phyloP scores from a whole-genome alignment of 257 asterid species.

The Solanum sejunctum region DNA sequence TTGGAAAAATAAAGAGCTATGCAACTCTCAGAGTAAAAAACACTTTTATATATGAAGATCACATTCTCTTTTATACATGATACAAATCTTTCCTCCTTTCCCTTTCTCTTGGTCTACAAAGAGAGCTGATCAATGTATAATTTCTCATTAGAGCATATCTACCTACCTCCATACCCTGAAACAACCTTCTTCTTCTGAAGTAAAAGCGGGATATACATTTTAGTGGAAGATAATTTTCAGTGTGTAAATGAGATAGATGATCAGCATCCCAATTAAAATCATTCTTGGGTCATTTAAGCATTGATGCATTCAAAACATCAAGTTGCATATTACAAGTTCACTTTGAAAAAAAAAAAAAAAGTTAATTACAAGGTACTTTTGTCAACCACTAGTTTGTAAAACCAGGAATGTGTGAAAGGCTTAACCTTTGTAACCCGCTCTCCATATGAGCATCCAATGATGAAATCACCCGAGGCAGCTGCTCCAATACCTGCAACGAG shows the following conservation, averaged over 20 bases:
- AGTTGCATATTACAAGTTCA: not conserved
- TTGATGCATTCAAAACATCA: not conserved
- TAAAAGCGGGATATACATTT: not conserved
- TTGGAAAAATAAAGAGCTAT: not conserved
- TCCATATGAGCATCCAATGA: slow-evolving; percentile 71
- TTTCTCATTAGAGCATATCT: not conserved
- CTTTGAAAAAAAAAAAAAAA: not conserved
- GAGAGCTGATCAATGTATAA: not conserved
- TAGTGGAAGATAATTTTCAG: not conserved
- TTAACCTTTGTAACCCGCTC: slow-evolving; percentile 53
- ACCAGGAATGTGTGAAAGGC: not conserved
- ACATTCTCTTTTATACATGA: not conserved
- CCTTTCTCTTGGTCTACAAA: not conserved
- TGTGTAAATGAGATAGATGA: not conserved
- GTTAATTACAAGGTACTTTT: not conserved
- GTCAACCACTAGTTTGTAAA: not conserved
- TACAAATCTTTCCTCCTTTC: not conserved
- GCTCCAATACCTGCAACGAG: slow-evolving; percentile 46
- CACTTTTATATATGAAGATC: not conserved
- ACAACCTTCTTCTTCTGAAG: not conserved
- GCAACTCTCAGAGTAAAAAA: not conserved
- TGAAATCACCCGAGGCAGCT: slow-evolving; percentile 67
- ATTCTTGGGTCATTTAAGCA: not conserved
- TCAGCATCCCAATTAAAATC: not conserved
- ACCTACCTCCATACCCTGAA: not conserved